Conservation (phyloP, 108 stramenopile genomes). For the Epipyxis sp. region DNA sequence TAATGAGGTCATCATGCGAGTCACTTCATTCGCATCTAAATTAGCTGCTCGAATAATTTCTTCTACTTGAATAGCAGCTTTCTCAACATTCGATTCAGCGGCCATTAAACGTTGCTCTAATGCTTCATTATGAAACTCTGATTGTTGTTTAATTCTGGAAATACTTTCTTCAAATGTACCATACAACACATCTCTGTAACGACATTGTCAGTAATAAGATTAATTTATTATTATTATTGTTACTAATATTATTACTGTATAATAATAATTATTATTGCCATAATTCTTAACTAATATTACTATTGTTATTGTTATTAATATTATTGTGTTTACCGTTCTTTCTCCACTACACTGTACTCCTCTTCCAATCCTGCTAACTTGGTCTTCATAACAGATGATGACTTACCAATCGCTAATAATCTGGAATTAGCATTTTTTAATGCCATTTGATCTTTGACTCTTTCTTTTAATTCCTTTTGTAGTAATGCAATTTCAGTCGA, state of each 20-base stretch:
- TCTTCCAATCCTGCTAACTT: conserved; percentile 24
- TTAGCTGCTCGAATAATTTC: conserved; percentile 29
- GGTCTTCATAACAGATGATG: neutral
- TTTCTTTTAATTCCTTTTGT: conserved; percentile 3
- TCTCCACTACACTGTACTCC: conserved; percentile 14
- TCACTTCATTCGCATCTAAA: conserved; percentile 11
- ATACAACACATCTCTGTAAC: conserved; percentile 29
- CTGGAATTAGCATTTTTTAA: conserved; percentile 31
- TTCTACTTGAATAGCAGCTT: conserved; percentile 28
- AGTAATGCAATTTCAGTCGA: conserved; percentile 19
- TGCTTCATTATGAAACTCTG: conserved; percentile 30
- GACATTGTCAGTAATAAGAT: too few relatives aligned
- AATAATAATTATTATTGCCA: too few relatives aligned
- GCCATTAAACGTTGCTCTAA: conserved; percentile 27
- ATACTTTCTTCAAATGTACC: neutral
- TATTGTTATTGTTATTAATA: too few relatives aligned
- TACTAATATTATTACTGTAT: too few relatives aligned
- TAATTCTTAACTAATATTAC: too few relatives aligned
- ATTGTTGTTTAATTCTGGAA: neutral
- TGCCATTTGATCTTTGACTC: conserved; percentile 34
- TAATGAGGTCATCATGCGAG: conserved; percentile 17
- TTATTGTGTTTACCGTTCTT: too few relatives aligned
- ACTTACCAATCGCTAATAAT: neutral
- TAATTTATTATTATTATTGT: too few relatives aligned
- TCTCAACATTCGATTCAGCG: conserved; percentile 13